These are phyloP conservation scores for Barbarea vulgaris DNA, from an alignment of 345 rosid genomes.

Conservation along the genomic window DNA sequence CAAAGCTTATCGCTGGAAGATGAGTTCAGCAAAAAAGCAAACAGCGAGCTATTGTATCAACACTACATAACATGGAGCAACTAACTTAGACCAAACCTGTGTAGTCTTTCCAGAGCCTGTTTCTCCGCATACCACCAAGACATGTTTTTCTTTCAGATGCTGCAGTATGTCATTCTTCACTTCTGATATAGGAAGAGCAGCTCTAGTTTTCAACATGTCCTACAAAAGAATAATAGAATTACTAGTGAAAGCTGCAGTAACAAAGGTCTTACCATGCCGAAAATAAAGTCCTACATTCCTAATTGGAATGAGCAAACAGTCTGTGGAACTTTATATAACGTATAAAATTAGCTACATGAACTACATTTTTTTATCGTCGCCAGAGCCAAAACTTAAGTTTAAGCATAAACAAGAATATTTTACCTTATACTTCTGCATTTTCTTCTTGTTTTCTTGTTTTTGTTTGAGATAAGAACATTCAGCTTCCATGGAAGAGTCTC, in stretches of 20 bases:
- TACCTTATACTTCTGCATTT: constrained; percentile 69
- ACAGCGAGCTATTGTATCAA: not conserved
- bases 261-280: constrained; percentile 13
- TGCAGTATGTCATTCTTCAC: constrained; percentile 69
- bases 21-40: not conserved
- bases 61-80: not conserved
- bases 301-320: not conserved
- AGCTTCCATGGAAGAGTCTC: constrained; percentile 45
- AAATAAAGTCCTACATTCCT: not conserved
- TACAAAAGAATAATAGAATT: constrained; percentile 36
- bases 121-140: constrained; percentile 92
- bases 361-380: not conserved
- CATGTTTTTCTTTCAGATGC: constrained; percentile 65
- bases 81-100: constrained; percentile 53
- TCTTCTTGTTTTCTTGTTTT: constrained; percentile 60
- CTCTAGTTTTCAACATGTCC: constrained; percentile 70
- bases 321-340: constrained; percentile 3
- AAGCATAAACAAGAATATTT: constrained; percentile 1
- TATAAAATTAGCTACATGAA: constrained; percentile 7
- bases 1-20: constrained; percentile 11
- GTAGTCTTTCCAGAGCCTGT: constrained; percentile 99
- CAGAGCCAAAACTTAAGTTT: not conserved
- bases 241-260: not conserved
- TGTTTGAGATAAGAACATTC: constrained; percentile 64
- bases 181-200: constrained; percentile 76